Evolutionary conservation across 768 basidiomycete genomes (phyloP), one percentile per base, ranked within the genome.

Genomic region (Kockovaella imperatae): DNA sequence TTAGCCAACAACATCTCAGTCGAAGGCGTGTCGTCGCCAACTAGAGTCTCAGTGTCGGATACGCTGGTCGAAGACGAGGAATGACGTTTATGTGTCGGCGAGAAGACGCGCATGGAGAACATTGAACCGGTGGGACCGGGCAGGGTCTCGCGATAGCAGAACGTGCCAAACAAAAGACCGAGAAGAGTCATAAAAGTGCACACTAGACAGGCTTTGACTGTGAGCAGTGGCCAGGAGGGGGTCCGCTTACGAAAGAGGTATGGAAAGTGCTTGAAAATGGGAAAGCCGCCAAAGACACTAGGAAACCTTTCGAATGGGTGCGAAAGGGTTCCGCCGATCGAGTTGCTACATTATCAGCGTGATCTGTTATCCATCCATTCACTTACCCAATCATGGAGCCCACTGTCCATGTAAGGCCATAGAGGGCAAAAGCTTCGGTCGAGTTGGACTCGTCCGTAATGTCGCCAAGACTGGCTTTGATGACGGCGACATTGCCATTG

Each of bases 401-500:
- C 4, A 68, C 58, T 7, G 63, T 66, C 69, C 69, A 70, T 1
- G 65, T 64, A 20, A 70, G 34, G n/a, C 69, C 69, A 49, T 67
- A 70, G 47, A 70, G 49, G 0, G 69, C 67, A 45, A 70, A 70
- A 1, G 69, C 69, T 38, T 68, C 69, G 1, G 67, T 67, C 14
- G 67, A 64, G 43, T 70, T 70, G 38, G 49, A 58, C 29, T 67
- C 63, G 45, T 70, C 67, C 4, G 67, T 70, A 35, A 70, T 56
- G 48, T 70, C 69, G 1, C 66, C 67, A 11, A 70, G 49, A 24
- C 57, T 54, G n/a, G 69, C 69, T 53, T 64, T 54, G 18, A 70
- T 55, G 25, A 67, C 67, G 0, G 69, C 69, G 4, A 67, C 64
- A 45, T 70, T 70, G 1, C 69, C 69, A 32, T 66, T 67, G 18